Evolutionary conservation across 2,329 filamentous ascomycete species (phyloP).

Genomic region (Sclerotinia trifoliorum): DNA sequence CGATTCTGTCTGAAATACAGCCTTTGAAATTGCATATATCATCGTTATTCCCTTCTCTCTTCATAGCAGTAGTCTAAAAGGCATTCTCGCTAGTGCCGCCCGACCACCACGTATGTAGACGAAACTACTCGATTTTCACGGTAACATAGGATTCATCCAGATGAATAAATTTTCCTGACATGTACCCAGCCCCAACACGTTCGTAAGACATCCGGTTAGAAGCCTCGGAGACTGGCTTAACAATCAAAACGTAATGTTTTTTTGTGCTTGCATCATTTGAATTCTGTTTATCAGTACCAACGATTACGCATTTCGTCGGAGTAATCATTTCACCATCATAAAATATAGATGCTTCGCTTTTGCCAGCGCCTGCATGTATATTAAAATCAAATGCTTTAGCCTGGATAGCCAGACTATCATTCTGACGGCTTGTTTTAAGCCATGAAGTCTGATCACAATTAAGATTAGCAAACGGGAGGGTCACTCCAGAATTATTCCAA

Average conservation of each 20-base stretch:
- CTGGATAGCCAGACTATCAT: conserved; percentile 1
- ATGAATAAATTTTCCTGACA: neutral
- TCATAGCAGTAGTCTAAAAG: too few species aligned
- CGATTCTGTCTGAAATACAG: too few species aligned
- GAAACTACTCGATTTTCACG: neutral
- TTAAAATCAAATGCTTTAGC: neutral
- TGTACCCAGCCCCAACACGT: conserved; percentile 4
- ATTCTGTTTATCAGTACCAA: neutral
- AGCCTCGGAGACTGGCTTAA: neutral
- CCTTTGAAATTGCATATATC: too few species aligned
- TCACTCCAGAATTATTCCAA: neutral
- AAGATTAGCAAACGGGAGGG: neutral
- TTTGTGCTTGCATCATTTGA: neutral
- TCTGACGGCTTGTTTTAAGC: neutral
- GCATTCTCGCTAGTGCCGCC: too few species aligned
- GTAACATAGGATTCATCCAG: neutral
- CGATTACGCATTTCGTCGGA: neutral
- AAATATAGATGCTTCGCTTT: neutral
- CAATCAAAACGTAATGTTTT: conserved; percentile 11
- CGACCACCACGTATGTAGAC: neutral
- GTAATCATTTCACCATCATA: neutral
- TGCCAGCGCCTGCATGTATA: neutral
- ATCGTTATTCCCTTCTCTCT: too few species aligned
- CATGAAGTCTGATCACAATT: neutral
- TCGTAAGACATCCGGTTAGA: neutral